These are phyloP conservation scores for Aspergillus sp. DNA, from an alignment of 2,329 filamentous ascomycete species.

Conservation along the genomic window DNA sequence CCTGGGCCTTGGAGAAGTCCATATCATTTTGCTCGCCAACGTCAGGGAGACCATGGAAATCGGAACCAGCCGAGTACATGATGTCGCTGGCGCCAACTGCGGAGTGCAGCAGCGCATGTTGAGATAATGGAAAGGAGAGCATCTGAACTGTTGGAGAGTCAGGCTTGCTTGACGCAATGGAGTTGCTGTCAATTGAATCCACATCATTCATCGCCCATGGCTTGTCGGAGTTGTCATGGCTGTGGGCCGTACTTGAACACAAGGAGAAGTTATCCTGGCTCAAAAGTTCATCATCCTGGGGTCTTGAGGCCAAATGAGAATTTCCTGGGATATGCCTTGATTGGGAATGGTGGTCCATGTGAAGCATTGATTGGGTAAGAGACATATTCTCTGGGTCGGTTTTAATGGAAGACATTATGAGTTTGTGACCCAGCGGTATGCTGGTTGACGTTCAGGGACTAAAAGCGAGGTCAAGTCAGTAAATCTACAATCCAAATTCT, in stretches of 20 bases:
- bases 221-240: conserved; percentile 36
- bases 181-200: conserved; percentile 39
- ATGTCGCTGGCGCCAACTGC: conserved; percentile 39
- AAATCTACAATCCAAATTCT: conserved; percentile 23
- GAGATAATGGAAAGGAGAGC: conserved; percentile 43
- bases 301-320: conserved; percentile 38
- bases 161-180: conserved; percentile 35
- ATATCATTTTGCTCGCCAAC: conserved; percentile 39
- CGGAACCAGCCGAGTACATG: conserved; percentile 39
- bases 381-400: conserved; percentile 38
- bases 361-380: conserved; percentile 32
- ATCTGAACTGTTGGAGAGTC: conserved; percentile 43
- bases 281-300: conserved; percentile 46
- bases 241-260: conserved; percentile 39
- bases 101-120: conserved; percentile 37
- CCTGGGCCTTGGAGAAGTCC: conserved; percentile 36
- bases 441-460: conserved; percentile 27
- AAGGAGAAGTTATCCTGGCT: conserved; percentile 44
- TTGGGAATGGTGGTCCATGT: conserved; percentile 34
- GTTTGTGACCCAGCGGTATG: conserved; percentile 20
- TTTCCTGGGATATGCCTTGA: conserved; percentile 40
- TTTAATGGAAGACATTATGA: conserved; percentile 40
- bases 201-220: conserved; percentile 40
- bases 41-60: conserved; percentile 39
- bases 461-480: conserved; percentile 33